A percentile compares a stretch with the other conserved stretches of the same genome.
These are phyloP conservation scores for Garcia nutans DNA, from an alignment of 345 rosid species.

Conservation along the genomic window DNA sequence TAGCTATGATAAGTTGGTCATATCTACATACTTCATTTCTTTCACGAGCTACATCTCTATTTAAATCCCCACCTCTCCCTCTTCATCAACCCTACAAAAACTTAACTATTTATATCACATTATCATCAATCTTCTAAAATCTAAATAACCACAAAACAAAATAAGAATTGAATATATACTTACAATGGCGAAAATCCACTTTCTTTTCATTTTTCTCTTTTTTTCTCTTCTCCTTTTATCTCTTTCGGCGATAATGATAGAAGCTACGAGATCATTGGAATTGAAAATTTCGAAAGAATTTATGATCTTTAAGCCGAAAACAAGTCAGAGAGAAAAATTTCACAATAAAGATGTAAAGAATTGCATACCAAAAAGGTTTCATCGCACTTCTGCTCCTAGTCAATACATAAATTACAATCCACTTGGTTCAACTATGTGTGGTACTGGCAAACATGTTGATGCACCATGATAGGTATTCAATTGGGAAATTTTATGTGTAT, in stretches of 20 bases:
- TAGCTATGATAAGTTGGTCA: slow-evolving; percentile 20
- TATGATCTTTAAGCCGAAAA: slow-evolving; percentile 25
- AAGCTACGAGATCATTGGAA: slow-evolving; percentile 34
- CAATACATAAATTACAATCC: slow-evolving; percentile 47
- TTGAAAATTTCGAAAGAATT: slow-evolving; percentile 2
- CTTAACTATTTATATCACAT: neutral
- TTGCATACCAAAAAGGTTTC: slow-evolving; percentile 64
- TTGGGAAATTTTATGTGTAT: neutral
- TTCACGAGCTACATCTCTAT: slow-evolving; percentile 31
- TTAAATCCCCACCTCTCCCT: slow-evolving; percentile 19
- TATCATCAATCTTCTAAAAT: neutral
- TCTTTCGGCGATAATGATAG: slow-evolving; percentile 11
- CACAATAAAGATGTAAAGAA: slow-evolving; percentile 18
- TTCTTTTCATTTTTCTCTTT: slow-evolving; percentile 21
- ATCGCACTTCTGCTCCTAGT: slow-evolving; percentile 55
- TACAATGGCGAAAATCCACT: slow-evolving; percentile 26
- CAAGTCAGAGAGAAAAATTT: neutral
- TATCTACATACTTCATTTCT: slow-evolving; percentile 18
- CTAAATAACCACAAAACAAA: neutral
- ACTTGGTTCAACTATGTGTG: slow-evolving; percentile 38
- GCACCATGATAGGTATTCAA: slow-evolving; percentile 18
- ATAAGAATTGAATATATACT: neutral
- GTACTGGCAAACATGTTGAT: slow-evolving; percentile 15
- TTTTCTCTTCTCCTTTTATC: slow-evolving; percentile 29
- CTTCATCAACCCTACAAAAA: neutral